Evolutionary conservation across 2,329 filamentous ascomycete genomes (phyloP).

Genomic region (Sporothrix luriei): DNA sequence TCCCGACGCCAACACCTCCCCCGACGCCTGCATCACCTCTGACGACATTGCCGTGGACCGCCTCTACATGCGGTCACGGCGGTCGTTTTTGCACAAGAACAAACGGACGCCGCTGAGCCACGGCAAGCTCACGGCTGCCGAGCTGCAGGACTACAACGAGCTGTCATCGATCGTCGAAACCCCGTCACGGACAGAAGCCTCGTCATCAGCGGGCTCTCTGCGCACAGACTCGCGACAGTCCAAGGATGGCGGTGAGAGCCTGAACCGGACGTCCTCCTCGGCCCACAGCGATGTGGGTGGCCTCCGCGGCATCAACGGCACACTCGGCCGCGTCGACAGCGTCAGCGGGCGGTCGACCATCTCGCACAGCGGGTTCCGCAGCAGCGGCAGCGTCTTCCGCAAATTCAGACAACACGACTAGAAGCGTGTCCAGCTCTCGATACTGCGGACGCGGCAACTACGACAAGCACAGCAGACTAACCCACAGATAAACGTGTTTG

Average conservation of each 20-base stretch:
- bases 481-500: too few species aligned
- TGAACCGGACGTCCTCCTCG: constrained; percentile 37
- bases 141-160: constrained; percentile 31
- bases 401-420: constrained; percentile 33
- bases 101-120: constrained; percentile 53
- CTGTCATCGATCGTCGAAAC: constrained; percentile 34
- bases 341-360: not conserved
- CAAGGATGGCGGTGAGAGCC: constrained; percentile 49
- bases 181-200: not conserved
- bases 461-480: not conserved
- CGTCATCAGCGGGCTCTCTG: constrained; percentile 29
- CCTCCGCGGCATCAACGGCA: not conserved
- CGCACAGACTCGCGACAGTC: constrained; percentile 36
- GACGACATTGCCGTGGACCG: constrained; percentile 54
- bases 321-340: not conserved
- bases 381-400: constrained; percentile 31
- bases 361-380: not conserved
- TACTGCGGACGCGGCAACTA: not conserved
- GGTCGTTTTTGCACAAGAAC: constrained; percentile 52
- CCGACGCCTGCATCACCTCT: constrained; percentile 59
- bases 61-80: constrained; percentile 49
- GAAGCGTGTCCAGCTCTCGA: constrained; percentile 1
- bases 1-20: constrained; percentile 61
- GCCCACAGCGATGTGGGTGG: constrained; percentile 17
- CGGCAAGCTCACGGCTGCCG: constrained; percentile 48